phyloP scores from a whole-genome alignment of 805 yeast genomes.

The Wickerhamiella brachini region DNA sequence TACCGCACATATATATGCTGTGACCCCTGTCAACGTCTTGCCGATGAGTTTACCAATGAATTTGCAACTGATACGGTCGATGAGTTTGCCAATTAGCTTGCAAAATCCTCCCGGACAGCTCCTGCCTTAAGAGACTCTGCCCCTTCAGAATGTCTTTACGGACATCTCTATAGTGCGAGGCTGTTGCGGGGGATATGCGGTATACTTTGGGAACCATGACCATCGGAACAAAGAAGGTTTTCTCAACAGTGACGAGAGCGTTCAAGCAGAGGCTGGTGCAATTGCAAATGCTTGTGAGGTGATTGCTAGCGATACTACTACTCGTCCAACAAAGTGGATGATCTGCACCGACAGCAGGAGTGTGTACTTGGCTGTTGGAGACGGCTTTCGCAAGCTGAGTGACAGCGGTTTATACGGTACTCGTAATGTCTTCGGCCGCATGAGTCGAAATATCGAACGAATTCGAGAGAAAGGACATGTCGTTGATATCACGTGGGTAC shows the following conservation, averaged over 20 bases:
- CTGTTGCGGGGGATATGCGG: not conserved
- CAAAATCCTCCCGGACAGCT: no score
- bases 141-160: not conserved
- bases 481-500: not conserved
- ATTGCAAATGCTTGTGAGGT: not conserved
- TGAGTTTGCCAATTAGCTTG: no score
- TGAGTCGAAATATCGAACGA: not conserved
- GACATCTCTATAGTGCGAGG: not conserved
- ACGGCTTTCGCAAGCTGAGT: not conserved
- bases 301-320: not conserved
- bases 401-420: no score
- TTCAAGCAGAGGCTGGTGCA: not conserved
- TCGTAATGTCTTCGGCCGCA: not conserved
- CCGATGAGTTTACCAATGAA: no score
- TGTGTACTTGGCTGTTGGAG: not conserved
- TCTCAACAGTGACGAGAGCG: not conserved
- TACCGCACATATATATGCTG: no score
- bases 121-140: no score
- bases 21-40: no score
- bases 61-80: no score
- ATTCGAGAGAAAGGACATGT: not conserved
- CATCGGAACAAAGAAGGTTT: not conserved
- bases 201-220: not conserved
- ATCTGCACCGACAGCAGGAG: not conserved
- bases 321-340: not conserved